Conservation (phyloP, 2,329 filamentous ascomycete genomes). For the Claviceps fusiformis region DNA sequence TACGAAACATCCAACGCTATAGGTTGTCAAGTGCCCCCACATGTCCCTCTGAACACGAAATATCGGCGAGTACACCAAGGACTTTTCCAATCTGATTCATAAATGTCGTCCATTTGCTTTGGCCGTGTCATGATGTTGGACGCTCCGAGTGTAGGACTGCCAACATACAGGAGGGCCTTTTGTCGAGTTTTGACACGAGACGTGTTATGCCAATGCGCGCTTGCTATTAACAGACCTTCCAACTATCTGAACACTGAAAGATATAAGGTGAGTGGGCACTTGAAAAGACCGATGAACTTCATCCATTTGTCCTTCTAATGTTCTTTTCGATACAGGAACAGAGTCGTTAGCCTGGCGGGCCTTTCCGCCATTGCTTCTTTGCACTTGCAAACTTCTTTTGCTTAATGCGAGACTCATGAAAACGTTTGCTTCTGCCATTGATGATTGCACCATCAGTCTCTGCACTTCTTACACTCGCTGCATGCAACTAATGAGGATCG, state of each 20-base stretch:
- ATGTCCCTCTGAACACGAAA: no score
- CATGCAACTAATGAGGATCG: not conserved
- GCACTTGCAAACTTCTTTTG: slow-evolving; percentile 34
- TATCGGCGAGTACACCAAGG: no score
- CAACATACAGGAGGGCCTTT: not conserved
- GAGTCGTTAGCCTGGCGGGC: slow-evolving; percentile 16
- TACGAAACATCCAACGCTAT: no score
- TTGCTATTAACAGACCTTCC: not conserved
- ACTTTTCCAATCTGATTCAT: no score
- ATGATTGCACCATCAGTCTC: not conserved
- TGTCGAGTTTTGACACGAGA: not conserved
- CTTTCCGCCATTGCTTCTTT: slow-evolving; percentile 36
- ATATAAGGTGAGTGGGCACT: not conserved
- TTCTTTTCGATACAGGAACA: not conserved
- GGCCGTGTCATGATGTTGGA: not conserved
- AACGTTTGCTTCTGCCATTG: slow-evolving; percentile 28
- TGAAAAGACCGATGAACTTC: not conserved
- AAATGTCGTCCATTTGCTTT: no score
- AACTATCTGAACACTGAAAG: not conserved
- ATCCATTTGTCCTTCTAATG: not conserved
- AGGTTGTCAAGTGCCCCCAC: no score
- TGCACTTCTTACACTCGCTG: no score
- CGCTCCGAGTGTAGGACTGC: not conserved
- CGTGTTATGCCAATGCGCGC: not conserved
- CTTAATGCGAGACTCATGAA: slow-evolving; percentile 30